Evolutionary conservation across 306 rosid species (phyloP).

Genomic region (Argentina anserina): DNA sequence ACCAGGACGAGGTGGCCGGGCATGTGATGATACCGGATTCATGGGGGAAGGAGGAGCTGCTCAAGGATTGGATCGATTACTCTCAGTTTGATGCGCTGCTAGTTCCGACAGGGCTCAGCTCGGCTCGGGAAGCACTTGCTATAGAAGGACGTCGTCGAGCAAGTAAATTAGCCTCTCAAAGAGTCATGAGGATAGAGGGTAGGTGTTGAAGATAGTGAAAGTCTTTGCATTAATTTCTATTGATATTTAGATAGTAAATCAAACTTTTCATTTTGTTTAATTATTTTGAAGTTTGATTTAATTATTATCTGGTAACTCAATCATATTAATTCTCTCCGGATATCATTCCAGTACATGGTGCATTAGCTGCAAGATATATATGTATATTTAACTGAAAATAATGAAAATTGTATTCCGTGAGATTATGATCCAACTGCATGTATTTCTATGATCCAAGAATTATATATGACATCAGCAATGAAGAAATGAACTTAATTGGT

Average conservation of each 20-base stretch:
- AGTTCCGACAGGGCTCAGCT: slow-evolving; percentile 40
- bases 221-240: not conserved
- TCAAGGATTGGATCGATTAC: slow-evolving; percentile 56
- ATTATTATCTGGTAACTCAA: not conserved
- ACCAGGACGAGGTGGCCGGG: slow-evolving; percentile 51
- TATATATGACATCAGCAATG: not conserved
- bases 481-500: not conserved
- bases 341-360: not conserved
- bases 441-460: not conserved
- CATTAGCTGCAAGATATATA: not conserved
- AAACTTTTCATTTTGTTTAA: not conserved
- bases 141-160: slow-evolving; percentile 42
- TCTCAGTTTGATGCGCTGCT: slow-evolving; percentile 49
- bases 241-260: not conserved
- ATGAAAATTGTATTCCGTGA: not conserved
- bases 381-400: not conserved
- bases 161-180: slow-evolving; percentile 23
- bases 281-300: not conserved
- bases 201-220: slow-evolving; percentile 14
- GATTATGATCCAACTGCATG: no score
- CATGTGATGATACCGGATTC: slow-evolving; percentile 48
- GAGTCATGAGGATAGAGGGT: slow-evolving; percentile 34
- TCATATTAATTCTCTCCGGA: not conserved
- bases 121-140: slow-evolving; percentile 68
- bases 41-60: slow-evolving; percentile 55